Percentiles rank a stretch among this genome's conserved stretches.
These are phyloP conservation scores for Monilinia laxa DNA, from an alignment of 2,329 filamentous ascomycete species.

Conservation along the genomic window DNA sequence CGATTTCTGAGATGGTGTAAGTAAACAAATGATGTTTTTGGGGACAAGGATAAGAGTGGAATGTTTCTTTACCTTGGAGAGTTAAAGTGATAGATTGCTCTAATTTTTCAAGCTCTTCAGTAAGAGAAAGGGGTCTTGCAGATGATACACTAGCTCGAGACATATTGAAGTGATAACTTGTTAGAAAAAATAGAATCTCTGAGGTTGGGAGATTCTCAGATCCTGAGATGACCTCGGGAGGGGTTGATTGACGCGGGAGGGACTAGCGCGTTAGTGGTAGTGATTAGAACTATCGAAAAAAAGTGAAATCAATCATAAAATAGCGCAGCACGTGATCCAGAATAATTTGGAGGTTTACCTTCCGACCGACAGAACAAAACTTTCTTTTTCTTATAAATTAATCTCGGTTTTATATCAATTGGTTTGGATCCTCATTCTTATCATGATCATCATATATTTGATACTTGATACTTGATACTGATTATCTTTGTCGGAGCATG, in stretches of 20 bases:
- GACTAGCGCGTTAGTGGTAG: slow-evolving; percentile 1
- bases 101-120: slow-evolving; percentile 91
- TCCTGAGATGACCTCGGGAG: too few relatives aligned
- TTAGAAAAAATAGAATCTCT: slow-evolving; percentile 3
- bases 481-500: too few relatives aligned
- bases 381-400: neutral
- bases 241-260: slow-evolving; percentile 12
- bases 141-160: slow-evolving; percentile 42
- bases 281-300: neutral
- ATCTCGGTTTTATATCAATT: neutral
- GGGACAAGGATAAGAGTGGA: neutral
- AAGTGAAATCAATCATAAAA: neutral
- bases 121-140: slow-evolving; percentile 67
- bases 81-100: slow-evolving; percentile 97
- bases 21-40: slow-evolving; percentile 21
- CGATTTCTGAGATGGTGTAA: slow-evolving; percentile 68
- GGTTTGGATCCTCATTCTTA: neutral
- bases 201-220: too few relatives aligned
- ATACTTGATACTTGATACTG: too few relatives aligned
- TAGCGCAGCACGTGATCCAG: slow-evolving; percentile 2
- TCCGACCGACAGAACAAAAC: too few relatives aligned
- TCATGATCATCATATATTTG: neutral
- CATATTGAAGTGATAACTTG: slow-evolving; percentile 27
- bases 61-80: slow-evolving; percentile 66
- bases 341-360: neutral